These are phyloP conservation scores for Gyromitra esculenta DNA, from an alignment of 2,329 filamentous ascomycete genomes.

Conservation along the genomic window DNA sequence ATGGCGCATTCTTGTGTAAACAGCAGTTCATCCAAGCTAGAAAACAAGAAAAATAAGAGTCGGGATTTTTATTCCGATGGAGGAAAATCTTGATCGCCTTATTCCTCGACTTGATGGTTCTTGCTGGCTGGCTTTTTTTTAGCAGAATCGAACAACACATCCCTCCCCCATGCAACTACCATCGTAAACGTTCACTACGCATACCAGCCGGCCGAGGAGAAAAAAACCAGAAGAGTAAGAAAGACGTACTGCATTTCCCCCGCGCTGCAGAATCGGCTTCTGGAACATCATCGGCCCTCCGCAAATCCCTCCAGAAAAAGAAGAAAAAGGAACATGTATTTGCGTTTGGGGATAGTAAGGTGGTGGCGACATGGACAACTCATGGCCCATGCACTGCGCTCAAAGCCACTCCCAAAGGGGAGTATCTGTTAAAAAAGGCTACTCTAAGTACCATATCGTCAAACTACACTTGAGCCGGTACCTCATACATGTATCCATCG, in stretches of 20 bases:
- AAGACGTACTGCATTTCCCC: slow-evolving; percentile 18
- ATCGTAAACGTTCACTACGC: slow-evolving; percentile 32
- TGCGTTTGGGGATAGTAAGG: neutral
- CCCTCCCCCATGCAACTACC: slow-evolving; percentile 14
- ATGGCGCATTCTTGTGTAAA: slow-evolving; percentile 3
- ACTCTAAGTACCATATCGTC: neutral
- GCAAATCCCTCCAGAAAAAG: slow-evolving; percentile 1
- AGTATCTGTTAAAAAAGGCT: neutral
- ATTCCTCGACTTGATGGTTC: neutral
- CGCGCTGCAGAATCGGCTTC: slow-evolving; percentile 15
- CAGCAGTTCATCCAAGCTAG: slow-evolving; percentile 16
- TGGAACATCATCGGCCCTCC: slow-evolving; percentile 29
- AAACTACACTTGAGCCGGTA: slow-evolving; percentile 16
- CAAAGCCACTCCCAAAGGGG: slow-evolving; percentile 27
- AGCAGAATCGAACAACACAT: slow-evolving; percentile 44
- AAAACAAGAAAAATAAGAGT: slow-evolving; percentile 9
- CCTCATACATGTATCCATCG: slow-evolving; percentile 14
- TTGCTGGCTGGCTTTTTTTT: slow-evolving; percentile 7
- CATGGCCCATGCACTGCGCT: slow-evolving; percentile 21
- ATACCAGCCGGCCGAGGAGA: neutral
- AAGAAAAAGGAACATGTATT: neutral
- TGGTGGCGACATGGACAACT: slow-evolving; percentile 18
- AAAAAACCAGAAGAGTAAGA: neutral
- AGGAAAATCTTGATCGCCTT: neutral
- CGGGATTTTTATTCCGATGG: neutral